These are phyloP conservation scores for Aureobasidium subglaciale DNA, from an alignment of 2,329 filamentous ascomycete species.

Conservation along the genomic window DNA sequence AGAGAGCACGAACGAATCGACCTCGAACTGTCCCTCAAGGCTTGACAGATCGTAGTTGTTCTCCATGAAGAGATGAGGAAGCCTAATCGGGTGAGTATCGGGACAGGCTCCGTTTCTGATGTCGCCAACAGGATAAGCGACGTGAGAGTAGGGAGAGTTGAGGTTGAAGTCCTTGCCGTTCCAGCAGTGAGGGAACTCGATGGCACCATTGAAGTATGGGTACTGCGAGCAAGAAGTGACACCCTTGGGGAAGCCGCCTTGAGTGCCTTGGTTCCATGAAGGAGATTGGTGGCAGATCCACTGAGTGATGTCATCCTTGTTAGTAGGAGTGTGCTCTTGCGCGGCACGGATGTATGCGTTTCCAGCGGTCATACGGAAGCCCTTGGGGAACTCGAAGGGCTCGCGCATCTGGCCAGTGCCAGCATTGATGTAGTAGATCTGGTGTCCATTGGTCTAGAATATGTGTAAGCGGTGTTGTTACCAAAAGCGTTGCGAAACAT, in stretches of 20 bases:
- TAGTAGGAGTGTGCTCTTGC: constrained; percentile 34
- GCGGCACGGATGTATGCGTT: constrained; percentile 52
- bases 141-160: constrained; percentile 53
- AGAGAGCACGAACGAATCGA: constrained; percentile 45
- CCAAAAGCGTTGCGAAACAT: no score
- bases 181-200: constrained; percentile 70
- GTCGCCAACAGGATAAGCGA: constrained; percentile 49
- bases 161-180: constrained; percentile 59
- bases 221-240: constrained; percentile 56
- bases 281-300: constrained; percentile 52
- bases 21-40: constrained; percentile 53
- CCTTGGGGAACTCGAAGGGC: constrained; percentile 62
- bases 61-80: constrained; percentile 48
- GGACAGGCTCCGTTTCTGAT: constrained; percentile 48
- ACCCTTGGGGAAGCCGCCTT: constrained; percentile 55
- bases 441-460: constrained; percentile 49
- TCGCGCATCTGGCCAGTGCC: constrained; percentile 53
- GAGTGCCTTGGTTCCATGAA: constrained; percentile 36
- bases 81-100: constrained; percentile 44
- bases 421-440: constrained; percentile 62
- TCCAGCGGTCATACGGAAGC: constrained; percentile 65
- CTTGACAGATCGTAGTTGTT: constrained; percentile 35
- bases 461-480: not conserved
- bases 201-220: constrained; percentile 52
- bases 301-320: constrained; percentile 25